Evolutionary conservation across 2,329 filamentous ascomycete genomes (phyloP).

Genomic region (Pleomassaria siparia): DNA sequence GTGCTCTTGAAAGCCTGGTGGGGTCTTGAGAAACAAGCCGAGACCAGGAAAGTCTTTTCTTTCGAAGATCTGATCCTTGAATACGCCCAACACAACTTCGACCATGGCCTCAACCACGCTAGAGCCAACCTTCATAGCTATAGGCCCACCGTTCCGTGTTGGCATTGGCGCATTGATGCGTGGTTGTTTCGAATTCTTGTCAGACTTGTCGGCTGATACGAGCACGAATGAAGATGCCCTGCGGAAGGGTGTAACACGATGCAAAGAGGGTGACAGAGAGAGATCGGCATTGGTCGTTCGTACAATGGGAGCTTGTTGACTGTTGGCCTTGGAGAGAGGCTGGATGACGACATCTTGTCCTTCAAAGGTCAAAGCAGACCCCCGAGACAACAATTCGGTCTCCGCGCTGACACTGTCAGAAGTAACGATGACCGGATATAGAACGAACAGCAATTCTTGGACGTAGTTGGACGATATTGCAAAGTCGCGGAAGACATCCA

Average conservation of each 20-base stretch:
- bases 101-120: conserved; percentile 74
- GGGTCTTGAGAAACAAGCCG: conserved; percentile 80
- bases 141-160: conserved; percentile 54
- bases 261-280: conserved; percentile 34
- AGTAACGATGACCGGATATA: conserved; percentile 88
- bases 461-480: conserved; percentile 77
- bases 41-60: conserved; percentile 92
- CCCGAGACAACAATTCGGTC: conserved; percentile 81
- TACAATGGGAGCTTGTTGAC: conserved; percentile 65
- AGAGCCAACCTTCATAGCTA: conserved; percentile 59
- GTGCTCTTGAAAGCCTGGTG: conserved; percentile 90
- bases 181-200: conserved; percentile 58
- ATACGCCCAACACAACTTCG: conserved; percentile 76
- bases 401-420: conserved; percentile 81
- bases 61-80: conserved; percentile 79
- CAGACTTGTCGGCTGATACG: conserved; percentile 69
- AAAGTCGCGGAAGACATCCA: conserved; percentile 79
- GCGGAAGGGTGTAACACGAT: conserved; percentile 65
- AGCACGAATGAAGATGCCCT: conserved; percentile 91
- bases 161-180: conserved; percentile 65
- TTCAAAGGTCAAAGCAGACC: conserved; percentile 80
- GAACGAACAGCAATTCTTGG: conserved; percentile 72
- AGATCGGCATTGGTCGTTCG: conserved; percentile 64
- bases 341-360: conserved; percentile 82
- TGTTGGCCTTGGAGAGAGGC: conserved; percentile 65